Conservation (phyloP, 495 filamentous ascomycete species). For the Lentithecium fluviatile region DNA sequence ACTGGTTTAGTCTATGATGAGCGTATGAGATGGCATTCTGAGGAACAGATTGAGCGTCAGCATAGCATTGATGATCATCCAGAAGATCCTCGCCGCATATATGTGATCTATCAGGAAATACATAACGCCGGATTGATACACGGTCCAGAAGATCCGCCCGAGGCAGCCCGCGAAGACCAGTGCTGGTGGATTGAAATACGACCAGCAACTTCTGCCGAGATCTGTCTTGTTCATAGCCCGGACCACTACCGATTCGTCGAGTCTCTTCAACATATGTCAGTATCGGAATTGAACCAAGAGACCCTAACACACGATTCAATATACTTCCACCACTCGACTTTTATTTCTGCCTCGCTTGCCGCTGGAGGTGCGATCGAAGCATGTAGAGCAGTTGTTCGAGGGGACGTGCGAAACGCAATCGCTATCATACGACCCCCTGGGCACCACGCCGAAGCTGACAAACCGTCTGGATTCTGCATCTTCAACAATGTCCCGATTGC, state of each 20-base stretch:
- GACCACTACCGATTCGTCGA: slow-evolving; percentile 77
- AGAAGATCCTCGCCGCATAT: slow-evolving; percentile 88
- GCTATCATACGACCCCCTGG: slow-evolving; percentile 93
- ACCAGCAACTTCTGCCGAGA: slow-evolving; percentile 71
- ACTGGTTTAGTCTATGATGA: slow-evolving; percentile 83
- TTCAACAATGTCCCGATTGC: slow-evolving; percentile 97
- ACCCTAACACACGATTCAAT: slow-evolving; percentile 75
- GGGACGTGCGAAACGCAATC: slow-evolving; percentile 86
- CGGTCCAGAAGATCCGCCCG: slow-evolving; percentile 49
- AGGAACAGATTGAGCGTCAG: slow-evolving; percentile 57
- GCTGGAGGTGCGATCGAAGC: slow-evolving; percentile 96
- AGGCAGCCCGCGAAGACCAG: slow-evolving; percentile 54
- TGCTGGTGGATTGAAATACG: slow-evolving; percentile 76
- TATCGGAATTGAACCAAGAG: slow-evolving; percentile 63
- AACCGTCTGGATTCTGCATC: slow-evolving; percentile 89
- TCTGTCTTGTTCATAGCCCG: slow-evolving; percentile 70
- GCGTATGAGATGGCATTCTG: slow-evolving; percentile 89
- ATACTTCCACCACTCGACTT: slow-evolving; percentile 83
- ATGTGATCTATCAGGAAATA: slow-evolving; percentile 82
- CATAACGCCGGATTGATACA: slow-evolving; percentile 73
- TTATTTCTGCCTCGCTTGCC: slow-evolving; percentile 73
- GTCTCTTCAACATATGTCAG: slow-evolving; percentile 54
- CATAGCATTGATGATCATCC: slow-evolving; percentile 70
- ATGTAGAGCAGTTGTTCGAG: slow-evolving; percentile 75
- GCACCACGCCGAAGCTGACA: slow-evolving; percentile 85